phyloP scores from a whole-genome alignment of 441 rosid species.

The Geranium incanum region DNA sequence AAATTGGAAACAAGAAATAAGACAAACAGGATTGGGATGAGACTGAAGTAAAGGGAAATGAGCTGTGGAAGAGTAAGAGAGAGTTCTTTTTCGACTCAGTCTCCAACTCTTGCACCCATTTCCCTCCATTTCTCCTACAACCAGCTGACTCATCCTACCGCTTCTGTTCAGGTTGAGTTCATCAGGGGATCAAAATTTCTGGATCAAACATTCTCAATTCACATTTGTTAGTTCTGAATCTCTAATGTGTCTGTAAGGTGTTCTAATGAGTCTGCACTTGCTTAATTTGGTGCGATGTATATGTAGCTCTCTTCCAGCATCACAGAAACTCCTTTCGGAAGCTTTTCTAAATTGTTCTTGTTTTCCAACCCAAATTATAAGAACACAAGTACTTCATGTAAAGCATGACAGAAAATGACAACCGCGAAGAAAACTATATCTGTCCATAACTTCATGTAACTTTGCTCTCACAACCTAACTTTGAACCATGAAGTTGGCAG shows the following conservation, averaged over 20 bases:
- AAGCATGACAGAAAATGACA: no score
- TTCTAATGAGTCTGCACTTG: no score
- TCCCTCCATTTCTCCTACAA: slow-evolving; percentile 10
- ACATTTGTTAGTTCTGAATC: slow-evolving; percentile 17
- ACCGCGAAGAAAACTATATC: no score
- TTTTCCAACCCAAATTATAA: no score
- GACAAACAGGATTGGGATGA: slow-evolving; percentile 12
- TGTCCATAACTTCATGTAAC: no score
- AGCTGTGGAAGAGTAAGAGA: slow-evolving; percentile 12
- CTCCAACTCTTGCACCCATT: not conserved
- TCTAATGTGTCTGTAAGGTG: no score
- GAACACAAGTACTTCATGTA: no score
- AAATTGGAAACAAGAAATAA: not conserved
- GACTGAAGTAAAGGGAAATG: not conserved
- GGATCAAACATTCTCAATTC: slow-evolving; percentile 14
- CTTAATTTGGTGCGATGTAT: no score
- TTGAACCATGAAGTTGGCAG: not conserved
- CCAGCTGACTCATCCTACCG: slow-evolving; percentile 3
- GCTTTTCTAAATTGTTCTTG: no score
- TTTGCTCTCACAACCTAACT: no score
- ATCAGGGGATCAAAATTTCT: slow-evolving; percentile 11
- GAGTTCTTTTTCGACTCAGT: slow-evolving; percentile 10
- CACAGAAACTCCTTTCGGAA: no score
- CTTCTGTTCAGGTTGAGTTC: slow-evolving; percentile 17
- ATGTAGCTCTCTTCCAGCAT: no score